Evolutionary conservation across 148 eudicot genomes (phyloP).

Genomic region (Camellia granthamiana): DNA sequence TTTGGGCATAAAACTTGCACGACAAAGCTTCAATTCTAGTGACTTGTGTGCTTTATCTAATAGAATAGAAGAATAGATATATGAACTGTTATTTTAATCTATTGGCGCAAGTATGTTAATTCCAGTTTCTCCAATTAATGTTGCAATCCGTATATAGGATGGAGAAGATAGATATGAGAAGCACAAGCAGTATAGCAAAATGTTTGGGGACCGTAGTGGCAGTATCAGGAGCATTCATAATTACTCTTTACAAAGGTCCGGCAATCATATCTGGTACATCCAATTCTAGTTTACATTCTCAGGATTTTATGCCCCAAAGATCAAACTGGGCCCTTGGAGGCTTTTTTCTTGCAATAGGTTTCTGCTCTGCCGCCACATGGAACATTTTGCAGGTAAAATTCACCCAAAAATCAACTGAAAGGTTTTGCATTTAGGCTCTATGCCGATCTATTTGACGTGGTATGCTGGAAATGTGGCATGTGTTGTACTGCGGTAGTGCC

Average conservation of each 20-base stretch:
- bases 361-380: slow-evolving; percentile 15
- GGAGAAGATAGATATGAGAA: slow-evolving; percentile 19
- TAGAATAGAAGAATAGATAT: not conserved
- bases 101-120: not conserved
- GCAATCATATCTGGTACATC: slow-evolving; percentile 21
- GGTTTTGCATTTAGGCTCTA: not conserved
- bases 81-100: not conserved
- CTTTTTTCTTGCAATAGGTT: slow-evolving; percentile 12
- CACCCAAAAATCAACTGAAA: not conserved
- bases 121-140: not conserved
- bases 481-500: not conserved
- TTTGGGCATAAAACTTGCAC: too few species aligned
- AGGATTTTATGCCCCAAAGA: slow-evolving; percentile 14
- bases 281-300: slow-evolving; percentile 14
- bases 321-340: slow-evolving; percentile 26
- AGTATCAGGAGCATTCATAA: slow-evolving; percentile 28
- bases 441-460: not conserved
- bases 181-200: slow-evolving; percentile 23
- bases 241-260: slow-evolving; percentile 26
- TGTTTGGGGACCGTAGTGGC: slow-evolving; percentile 25
- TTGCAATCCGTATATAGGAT: slow-evolving; percentile 19
- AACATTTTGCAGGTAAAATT: slow-evolving; percentile 20
- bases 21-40: too few species aligned
- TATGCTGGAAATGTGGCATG: not conserved
- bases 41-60: too few species aligned